Percentiles rank a stretch among this genome's conserved stretches.
Evolutionary conservation across 2,329 filamentous ascomycete species (phyloP).

Genomic region (Proliferodiscus dingleyae): DNA sequence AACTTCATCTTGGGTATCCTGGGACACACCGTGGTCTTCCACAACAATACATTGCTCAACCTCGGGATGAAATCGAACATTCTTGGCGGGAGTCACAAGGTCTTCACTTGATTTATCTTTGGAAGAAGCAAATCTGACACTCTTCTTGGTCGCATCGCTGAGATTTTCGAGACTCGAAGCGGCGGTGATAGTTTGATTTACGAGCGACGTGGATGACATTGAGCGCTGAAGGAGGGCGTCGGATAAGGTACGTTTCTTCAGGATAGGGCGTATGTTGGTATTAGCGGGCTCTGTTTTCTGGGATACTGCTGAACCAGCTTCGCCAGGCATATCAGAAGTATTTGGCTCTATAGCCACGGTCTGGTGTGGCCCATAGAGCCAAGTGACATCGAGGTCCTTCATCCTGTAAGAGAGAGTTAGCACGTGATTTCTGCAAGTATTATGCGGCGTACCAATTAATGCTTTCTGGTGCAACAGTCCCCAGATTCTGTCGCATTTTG

Average conservation of each 20-base stretch:
- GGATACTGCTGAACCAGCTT: background rate
- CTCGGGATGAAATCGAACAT: conserved; percentile 91
- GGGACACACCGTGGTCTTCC: no score
- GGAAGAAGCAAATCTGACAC: conserved; percentile 2
- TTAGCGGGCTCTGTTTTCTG: background rate
- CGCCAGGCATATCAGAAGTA: background rate
- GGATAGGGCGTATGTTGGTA: background rate
- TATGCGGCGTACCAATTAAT: conserved; percentile 69
- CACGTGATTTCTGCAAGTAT: no score
- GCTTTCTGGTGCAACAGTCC: conserved; percentile 82
- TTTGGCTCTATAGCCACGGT: background rate
- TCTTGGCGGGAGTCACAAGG: conserved; percentile 41
- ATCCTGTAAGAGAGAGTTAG: conserved; percentile 32
- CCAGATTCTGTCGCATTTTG: conserved; percentile 80
- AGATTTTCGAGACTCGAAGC: no score
- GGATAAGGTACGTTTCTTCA: background rate
- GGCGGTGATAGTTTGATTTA: background rate
- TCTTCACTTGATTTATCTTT: conserved; percentile 31
- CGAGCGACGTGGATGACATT: background rate
- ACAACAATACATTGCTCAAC: conserved; percentile 92
- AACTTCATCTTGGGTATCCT: conserved; percentile 1
- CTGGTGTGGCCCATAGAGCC: conserved; percentile 65
- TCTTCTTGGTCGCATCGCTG: background rate
- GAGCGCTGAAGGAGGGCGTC: background rate
- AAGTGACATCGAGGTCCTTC: conserved; percentile 35